A percentile compares a stretch with the other conserved stretches of the same genome.
Conservation (phyloP, 495 filamentous ascomycete genomes). For the Aspergillus bridgeri region DNA sequence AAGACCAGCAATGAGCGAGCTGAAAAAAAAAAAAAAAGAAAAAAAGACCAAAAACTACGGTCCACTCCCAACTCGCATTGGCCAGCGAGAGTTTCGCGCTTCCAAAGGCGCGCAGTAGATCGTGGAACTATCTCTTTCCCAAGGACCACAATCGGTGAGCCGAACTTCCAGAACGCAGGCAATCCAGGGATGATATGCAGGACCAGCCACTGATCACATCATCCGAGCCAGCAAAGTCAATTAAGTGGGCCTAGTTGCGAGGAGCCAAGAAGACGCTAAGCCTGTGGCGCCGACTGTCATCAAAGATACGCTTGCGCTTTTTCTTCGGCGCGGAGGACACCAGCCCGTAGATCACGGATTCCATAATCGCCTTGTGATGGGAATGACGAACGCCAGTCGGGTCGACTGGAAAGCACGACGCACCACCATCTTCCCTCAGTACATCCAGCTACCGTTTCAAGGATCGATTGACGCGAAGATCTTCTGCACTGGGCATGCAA, state of each 20-base stretch:
- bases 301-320: not conserved
- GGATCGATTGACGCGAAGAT: not conserved
- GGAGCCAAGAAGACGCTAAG: not conserved
- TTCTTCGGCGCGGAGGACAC: not conserved
- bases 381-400: not conserved
- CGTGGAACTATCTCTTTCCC: not conserved
- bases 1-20: no score
- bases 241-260: slow-evolving; percentile 12
- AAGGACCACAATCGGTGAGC: slow-evolving; percentile 10
- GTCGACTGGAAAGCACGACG: not conserved
- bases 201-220: slow-evolving; percentile 10
- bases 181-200: slow-evolving; percentile 13
- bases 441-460: not conserved
- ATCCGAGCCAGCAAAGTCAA: slow-evolving; percentile 16
- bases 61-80: not conserved
- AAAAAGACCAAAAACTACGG: not conserved
- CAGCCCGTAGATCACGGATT: not conserved
- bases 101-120: slow-evolving; percentile 1
- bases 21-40: no score
- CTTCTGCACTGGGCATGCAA: not conserved
- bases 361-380: not conserved
- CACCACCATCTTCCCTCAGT: not conserved
- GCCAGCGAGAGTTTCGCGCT: not conserved
- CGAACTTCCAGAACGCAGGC: slow-evolving; percentile 16
- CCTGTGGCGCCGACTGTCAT: not conserved